These are phyloP conservation scores for Macrophomina pseudophaseolina DNA, from an alignment of 2,329 filamentous ascomycete genomes.

Conservation along the genomic window DNA sequence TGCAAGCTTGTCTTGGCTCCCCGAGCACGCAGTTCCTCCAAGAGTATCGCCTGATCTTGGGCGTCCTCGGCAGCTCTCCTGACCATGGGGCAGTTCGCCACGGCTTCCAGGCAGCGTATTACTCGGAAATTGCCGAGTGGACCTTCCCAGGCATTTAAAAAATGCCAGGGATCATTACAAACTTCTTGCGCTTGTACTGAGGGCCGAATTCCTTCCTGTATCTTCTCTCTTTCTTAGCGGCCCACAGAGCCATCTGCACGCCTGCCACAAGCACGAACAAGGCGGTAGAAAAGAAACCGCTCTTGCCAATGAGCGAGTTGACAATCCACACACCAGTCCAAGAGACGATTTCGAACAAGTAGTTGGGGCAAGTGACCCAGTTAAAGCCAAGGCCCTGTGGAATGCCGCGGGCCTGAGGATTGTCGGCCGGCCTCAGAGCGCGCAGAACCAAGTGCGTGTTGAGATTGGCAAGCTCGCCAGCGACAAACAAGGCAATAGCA, in stretches of 20 bases:
- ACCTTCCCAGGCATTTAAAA: slow-evolving; percentile 51
- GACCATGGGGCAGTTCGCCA: too few species aligned
- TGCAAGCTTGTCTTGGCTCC: too few species aligned
- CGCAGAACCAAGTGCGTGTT: slow-evolving; percentile 80
- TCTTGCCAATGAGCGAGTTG: slow-evolving; percentile 77
- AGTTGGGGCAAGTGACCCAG: slow-evolving; percentile 94
- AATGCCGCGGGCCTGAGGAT: slow-evolving; percentile 75
- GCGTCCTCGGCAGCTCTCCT: too few species aligned
- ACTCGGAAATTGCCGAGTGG: not conserved
- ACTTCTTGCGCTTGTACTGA: slow-evolving; percentile 95
- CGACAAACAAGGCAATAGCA: slow-evolving; percentile 73
- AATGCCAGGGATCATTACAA: slow-evolving; percentile 78
- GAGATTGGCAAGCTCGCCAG: slow-evolving; percentile 82
- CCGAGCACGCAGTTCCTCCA: too few species aligned
- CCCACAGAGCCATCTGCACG: slow-evolving; percentile 85
- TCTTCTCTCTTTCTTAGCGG: slow-evolving; percentile 85
- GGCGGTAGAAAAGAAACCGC: slow-evolving; percentile 74
- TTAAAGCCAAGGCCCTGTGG: slow-evolving; percentile 83
- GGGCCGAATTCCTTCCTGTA: slow-evolving; percentile 91
- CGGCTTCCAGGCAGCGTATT: too few species aligned
- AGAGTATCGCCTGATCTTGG: too few species aligned
- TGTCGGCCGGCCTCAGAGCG: slow-evolving; percentile 77
- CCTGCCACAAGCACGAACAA: slow-evolving; percentile 77
- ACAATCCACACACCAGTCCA: slow-evolving; percentile 85
- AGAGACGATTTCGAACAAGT: slow-evolving; percentile 87